Base-by-base conservation (phyloP, 768 basidiomycete species). In the Collybia nuda region DNA sequence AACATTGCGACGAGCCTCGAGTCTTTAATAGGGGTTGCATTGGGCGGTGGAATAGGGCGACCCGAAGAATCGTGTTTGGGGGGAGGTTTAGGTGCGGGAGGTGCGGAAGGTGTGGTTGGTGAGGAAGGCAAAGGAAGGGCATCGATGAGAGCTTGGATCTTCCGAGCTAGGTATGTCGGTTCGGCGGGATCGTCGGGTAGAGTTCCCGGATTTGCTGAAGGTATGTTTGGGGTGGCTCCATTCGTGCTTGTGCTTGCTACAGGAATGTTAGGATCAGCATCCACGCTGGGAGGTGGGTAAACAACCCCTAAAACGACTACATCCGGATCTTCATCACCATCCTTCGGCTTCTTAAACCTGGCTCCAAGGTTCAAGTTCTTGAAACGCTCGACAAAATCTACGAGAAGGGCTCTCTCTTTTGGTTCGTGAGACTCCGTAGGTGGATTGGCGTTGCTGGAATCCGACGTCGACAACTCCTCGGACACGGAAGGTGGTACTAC, bases 71-170 rank as follows among this genome's bases (percentile, higher is more conserved):
- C 48, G 18, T 45, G 54, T 23, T 52, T 19, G 40, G 48, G 38
- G 21, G 38, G 36, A 5, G 35, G 21, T 47, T 17, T 23, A 21
- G 22, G 15, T 17, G 12, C 12, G 21, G 23, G 8, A 11, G 4
- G 8, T 9, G 8, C 8, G 12, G 17, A 21, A 12, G 37, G 9
- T 6, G 37, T 3, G 3, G 28, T 12, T 3, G 46, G 46, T 17
- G 46, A 38, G 24, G 35, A 47, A 39, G 46, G 37, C 1, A 18
- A 18, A 1, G 78, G 78, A 1, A 81, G 61, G 2, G 73, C 62
- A 44, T 76, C 64, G 35, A 85, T 67, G n/a, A 85, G 62, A 9
- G 69, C 65, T 57, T 82, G 83, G 38, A 85, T 78, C 49, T 65
- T 76, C 47, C 71, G 69, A 5, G 80, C 79, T 17, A 86, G 70